phyloP scores from a whole-genome alignment of 768 basidiomycete species.

The Exidia glandulosa region DNA sequence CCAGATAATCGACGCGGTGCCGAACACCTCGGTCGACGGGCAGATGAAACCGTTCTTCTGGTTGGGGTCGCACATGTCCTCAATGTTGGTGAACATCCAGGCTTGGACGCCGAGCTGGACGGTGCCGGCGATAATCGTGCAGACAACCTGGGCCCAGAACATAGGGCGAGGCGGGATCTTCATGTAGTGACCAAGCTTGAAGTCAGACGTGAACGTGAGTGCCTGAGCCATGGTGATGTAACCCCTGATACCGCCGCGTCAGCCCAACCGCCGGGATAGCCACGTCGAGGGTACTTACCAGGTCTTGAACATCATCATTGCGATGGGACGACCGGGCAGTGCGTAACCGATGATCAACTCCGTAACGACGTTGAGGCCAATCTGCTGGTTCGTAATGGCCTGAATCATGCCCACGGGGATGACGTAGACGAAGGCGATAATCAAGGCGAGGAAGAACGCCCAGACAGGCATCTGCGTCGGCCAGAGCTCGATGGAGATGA shows the following conservation, averaged over 20 bases:
- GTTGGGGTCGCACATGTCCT: conserved; percentile 40
- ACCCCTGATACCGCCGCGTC: conserved; percentile 10
- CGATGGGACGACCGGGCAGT: conserved; percentile 22
- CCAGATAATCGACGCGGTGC: conserved; percentile 53
- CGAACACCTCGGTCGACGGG: conserved; percentile 19
- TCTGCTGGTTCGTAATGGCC: conserved; percentile 25
- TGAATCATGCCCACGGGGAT: conserved; percentile 58
- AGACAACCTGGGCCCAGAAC: conserved; percentile 55
- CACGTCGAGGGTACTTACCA: not conserved
- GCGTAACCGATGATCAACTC: conserved; percentile 25
- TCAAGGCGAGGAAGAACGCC: conserved; percentile 59
- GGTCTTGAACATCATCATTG: conserved; percentile 18
- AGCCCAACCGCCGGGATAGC: not conserved
- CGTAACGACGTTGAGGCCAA: conserved; percentile 21
- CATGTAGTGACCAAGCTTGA: conserved; percentile 33
- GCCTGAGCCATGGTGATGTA: conserved; percentile 26
- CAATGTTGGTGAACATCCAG: conserved; percentile 52
- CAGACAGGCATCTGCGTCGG: conserved; percentile 62
- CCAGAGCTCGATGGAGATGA: conserved; percentile 62
- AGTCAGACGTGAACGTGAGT: conserved; percentile 20
- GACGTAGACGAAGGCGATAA: conserved; percentile 53
- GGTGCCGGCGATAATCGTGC: conserved; percentile 18
- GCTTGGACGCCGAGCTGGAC: conserved; percentile 27
- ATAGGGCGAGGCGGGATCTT: conserved; percentile 51
- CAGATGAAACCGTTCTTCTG: conserved; percentile 35